A percentile compares a stretch with the other conserved stretches of the same genome.
phyloP scores from a whole-genome alignment of 495 filamentous ascomycete genomes.

The Penicillium roqueforti region DNA sequence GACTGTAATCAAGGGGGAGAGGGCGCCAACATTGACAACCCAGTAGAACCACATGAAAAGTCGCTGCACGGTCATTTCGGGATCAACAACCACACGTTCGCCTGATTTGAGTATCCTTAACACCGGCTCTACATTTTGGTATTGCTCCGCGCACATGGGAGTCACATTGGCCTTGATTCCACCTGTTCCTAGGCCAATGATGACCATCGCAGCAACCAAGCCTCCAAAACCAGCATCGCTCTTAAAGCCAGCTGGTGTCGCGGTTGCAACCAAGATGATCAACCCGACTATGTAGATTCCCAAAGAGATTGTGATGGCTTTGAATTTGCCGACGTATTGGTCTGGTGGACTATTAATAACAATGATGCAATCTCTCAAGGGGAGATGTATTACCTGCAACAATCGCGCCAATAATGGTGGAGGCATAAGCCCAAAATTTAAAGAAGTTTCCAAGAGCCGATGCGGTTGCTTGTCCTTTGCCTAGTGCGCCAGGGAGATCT shows the following conservation, averaged over 20 bases:
- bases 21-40: constrained; percentile 33
- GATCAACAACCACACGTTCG: constrained; percentile 60
- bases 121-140: constrained; percentile 30
- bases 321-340: constrained; percentile 42
- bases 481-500: constrained; percentile 13
- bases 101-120: constrained; percentile 43
- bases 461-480: constrained; percentile 13
- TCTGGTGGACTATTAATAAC: constrained; percentile 9
- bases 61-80: constrained; percentile 46
- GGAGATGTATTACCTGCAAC: constrained; percentile 19
- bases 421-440: constrained; percentile 30
- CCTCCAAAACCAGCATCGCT: constrained; percentile 10
- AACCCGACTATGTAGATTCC: constrained; percentile 56
- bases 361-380: not conserved
- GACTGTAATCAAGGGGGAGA: constrained; percentile 29
- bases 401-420: constrained; percentile 34
- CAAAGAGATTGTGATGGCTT: constrained; percentile 50
- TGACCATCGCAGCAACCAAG: constrained; percentile 13
- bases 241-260: constrained; percentile 39
- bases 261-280: constrained; percentile 53
- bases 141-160: constrained; percentile 46
- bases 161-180: constrained; percentile 58
- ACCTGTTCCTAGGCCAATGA: constrained; percentile 37
- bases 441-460: constrained; percentile 17
- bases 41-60: constrained; percentile 35